These are phyloP conservation scores for Cnidoscolus chayamansa DNA, from an alignment of 441 rosid species.

Conservation along the genomic window DNA sequence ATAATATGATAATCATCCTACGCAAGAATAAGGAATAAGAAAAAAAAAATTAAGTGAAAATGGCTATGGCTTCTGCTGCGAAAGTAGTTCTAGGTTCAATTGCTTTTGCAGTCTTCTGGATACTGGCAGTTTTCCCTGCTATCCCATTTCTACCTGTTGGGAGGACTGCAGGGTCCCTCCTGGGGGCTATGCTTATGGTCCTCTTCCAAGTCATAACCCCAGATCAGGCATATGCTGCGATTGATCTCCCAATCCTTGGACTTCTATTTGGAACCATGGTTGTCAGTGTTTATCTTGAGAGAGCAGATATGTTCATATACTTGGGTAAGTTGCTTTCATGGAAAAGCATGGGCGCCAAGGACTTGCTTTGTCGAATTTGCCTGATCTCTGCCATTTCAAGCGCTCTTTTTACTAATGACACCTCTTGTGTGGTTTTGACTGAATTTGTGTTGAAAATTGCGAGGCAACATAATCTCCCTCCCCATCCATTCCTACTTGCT, in stretches of 20 bases:
- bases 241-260: constrained; percentile 79
- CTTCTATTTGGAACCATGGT: constrained; percentile 94
- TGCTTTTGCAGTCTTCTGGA: constrained; percentile 76
- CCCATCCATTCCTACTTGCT: constrained; percentile 71
- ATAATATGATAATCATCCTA: constrained; percentile 5
- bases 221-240: constrained; percentile 69
- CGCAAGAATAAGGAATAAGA: not conserved
- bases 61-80: constrained; percentile 47
- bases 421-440: constrained; percentile 66
- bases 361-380: constrained; percentile 62
- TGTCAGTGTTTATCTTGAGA: constrained; percentile 69
- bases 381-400: constrained; percentile 74
- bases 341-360: constrained; percentile 70
- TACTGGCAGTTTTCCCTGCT: constrained; percentile 78
- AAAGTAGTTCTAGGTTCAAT: constrained; percentile 57
- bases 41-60: constrained; percentile 9
- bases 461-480: constrained; percentile 67
- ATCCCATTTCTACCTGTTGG: constrained; percentile 76
- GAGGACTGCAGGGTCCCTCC: constrained; percentile 80
- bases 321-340: constrained; percentile 64
- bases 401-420: constrained; percentile 86
- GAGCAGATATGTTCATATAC: constrained; percentile 76
- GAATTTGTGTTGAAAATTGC: constrained; percentile 74
- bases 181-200: constrained; percentile 86
- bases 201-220: constrained; percentile 63